phyloP scores from a whole-genome alignment of 768 basidiomycete genomes.

The Suillus americanus region DNA sequence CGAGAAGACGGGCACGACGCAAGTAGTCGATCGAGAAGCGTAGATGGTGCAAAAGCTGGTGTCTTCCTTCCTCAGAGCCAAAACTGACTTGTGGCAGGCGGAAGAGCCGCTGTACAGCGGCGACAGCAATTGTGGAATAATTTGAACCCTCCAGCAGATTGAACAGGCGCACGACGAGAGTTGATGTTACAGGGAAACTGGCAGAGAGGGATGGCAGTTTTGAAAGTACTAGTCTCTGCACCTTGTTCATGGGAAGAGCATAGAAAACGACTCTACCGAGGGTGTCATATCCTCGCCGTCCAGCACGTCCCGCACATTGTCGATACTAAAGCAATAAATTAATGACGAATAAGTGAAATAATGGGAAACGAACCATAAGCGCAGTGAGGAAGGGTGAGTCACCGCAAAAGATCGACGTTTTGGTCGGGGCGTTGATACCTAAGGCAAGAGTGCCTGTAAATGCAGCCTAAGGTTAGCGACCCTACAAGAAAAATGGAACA shows the following conservation, averaged over 20 bases:
- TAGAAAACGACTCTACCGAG: slow-evolving; percentile 75
- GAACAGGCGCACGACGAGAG: slow-evolving; percentile 62
- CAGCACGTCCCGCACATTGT: slow-evolving; percentile 73
- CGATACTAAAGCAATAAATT: slow-evolving; percentile 48
- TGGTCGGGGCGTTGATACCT: slow-evolving; percentile 75
- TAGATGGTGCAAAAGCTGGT: slow-evolving; percentile 63
- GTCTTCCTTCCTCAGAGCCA: slow-evolving; percentile 49
- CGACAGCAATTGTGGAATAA: slow-evolving; percentile 45
- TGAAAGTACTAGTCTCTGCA: slow-evolving; percentile 64
- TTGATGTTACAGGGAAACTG: slow-evolving; percentile 66
- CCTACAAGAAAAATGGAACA: neutral
- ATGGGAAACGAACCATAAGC: slow-evolving; percentile 46
- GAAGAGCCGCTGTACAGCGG: slow-evolving; percentile 52
- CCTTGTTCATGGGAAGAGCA: slow-evolving; percentile 60
- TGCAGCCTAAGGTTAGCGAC: slow-evolving; percentile 4
- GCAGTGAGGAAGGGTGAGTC: slow-evolving; percentile 63
- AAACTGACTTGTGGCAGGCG: slow-evolving; percentile 60
- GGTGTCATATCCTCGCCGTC: slow-evolving; percentile 68
- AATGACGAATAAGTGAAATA: neutral
- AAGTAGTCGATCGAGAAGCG: slow-evolving; percentile 74
- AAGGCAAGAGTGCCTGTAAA: slow-evolving; percentile 61
- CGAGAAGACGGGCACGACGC: slow-evolving; percentile 53
- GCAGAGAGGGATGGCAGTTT: slow-evolving; percentile 60
- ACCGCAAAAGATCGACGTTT: slow-evolving; percentile 61
- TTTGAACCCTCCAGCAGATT: slow-evolving; percentile 64